Percentiles rank a stretch among this genome's conserved stretches.
These are phyloP conservation scores for Forsythia viridissima DNA, from an alignment of 257 asterid genomes.

Conservation along the genomic window DNA sequence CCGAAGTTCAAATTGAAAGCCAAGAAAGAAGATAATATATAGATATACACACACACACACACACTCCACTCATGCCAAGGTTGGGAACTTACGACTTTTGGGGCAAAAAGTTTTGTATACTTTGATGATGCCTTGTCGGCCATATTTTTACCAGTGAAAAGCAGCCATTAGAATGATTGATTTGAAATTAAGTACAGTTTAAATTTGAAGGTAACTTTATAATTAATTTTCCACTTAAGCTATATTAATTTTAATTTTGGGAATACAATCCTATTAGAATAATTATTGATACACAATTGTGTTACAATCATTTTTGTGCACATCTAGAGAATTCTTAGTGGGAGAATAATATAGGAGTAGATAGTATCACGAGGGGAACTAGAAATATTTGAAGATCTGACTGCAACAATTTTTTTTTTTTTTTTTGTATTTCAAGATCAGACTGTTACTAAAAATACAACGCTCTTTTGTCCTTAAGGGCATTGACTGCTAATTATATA, in stretches of 20 bases:
- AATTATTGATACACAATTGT: background rate
- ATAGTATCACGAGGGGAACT: too few relatives aligned
- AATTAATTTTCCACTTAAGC: background rate
- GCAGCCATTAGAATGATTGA: constrained; percentile 14
- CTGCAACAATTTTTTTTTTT: too few relatives aligned
- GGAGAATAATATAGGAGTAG: too few relatives aligned
- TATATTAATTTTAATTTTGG: background rate
- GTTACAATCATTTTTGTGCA: too few relatives aligned
- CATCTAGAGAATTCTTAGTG: too few relatives aligned
- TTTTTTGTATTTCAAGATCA: too few relatives aligned
- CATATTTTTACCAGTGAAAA: constrained; percentile 35
- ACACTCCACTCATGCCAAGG: constrained; percentile 35
- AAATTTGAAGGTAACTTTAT: background rate
- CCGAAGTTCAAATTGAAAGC: constrained; percentile 41
- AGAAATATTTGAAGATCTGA: too few relatives aligned
- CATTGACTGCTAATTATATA: too few relatives aligned
- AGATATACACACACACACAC: background rate
- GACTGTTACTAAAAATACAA: too few relatives aligned
- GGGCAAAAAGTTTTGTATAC: constrained; percentile 37
- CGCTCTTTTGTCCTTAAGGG: too few relatives aligned
- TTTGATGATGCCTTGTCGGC: constrained; percentile 66
- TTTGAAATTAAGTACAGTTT: background rate
- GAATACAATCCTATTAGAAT: background rate
- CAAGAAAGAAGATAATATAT: constrained; percentile 17
- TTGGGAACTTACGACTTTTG: constrained; percentile 27